Evolutionary conservation across 2,329 filamentous ascomycete genomes (phyloP).

Genomic region (Fusarium temperatum): DNA sequence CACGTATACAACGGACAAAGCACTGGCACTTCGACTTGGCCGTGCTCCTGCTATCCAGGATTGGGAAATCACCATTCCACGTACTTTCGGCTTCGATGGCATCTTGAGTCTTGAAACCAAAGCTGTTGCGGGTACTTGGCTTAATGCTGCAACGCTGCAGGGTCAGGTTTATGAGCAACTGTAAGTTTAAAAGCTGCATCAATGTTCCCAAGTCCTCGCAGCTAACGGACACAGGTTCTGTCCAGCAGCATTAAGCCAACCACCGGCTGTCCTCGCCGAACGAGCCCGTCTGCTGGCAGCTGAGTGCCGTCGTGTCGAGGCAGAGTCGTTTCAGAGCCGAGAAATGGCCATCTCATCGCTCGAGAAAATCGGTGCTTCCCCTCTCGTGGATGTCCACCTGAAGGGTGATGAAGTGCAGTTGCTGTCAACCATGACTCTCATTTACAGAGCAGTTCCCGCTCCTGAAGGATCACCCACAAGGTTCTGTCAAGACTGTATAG

Average conservation of each 20-base stretch:
- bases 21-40: conserved; percentile 66
- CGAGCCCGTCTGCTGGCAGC: conserved; percentile 51
- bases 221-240: conserved; percentile 55
- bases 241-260: conserved; percentile 54
- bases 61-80: conserved; percentile 65
- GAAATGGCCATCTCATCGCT: conserved; percentile 50
- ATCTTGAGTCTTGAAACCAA: conserved; percentile 43
- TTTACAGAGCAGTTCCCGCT: conserved; percentile 62
- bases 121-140: conserved; percentile 62
- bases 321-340: conserved; percentile 48
- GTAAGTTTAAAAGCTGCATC: conserved; percentile 33
- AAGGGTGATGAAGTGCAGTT: conserved; percentile 59
- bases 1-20: conserved; percentile 66
- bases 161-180: conserved; percentile 66
- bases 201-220: no score
- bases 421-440: conserved; percentile 58
- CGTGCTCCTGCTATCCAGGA: conserved; percentile 66
- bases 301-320: conserved; percentile 50
- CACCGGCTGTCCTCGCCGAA: conserved; percentile 51
- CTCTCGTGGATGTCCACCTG: conserved; percentile 55
- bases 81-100: conserved; percentile 55
- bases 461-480: conserved; percentile 52
- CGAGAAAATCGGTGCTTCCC: conserved; percentile 50
- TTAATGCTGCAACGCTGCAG: conserved; percentile 64
- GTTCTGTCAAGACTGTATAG: conserved; percentile 60